phyloP scores from a whole-genome alignment of 2,329 filamentous ascomycete species.

The Penicillium corylophilum region DNA sequence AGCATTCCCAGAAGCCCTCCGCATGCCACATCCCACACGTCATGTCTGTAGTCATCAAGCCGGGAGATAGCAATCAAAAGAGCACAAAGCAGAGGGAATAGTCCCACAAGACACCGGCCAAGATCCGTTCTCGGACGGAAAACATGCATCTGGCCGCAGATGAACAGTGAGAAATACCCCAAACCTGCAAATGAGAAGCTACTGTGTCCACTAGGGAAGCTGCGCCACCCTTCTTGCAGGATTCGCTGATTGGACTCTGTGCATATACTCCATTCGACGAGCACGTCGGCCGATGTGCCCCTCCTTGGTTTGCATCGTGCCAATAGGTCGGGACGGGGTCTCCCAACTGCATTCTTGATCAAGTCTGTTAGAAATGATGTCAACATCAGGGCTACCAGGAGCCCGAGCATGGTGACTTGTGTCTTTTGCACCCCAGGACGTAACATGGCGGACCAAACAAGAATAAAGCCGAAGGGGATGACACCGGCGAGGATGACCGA shows the following conservation, averaged over 20 bases:
- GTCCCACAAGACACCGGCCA: constrained; percentile 53
- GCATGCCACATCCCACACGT: constrained; percentile 61
- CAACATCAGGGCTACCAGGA: constrained; percentile 73
- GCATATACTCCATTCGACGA: constrained; percentile 52
- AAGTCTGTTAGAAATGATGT: constrained; percentile 83
- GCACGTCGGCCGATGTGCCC: constrained; percentile 54
- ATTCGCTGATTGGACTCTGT: constrained; percentile 54
- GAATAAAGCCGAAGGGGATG: constrained; percentile 66
- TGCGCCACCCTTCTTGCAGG: constrained; percentile 64
- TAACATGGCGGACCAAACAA: constrained; percentile 62
- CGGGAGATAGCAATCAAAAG: constrained; percentile 61
- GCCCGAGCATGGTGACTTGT: constrained; percentile 80
- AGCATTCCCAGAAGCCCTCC: constrained; percentile 56
- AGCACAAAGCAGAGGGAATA: constrained; percentile 58
- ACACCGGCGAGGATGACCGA: constrained; percentile 77
- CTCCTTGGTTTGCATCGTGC: constrained; percentile 75
- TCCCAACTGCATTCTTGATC: constrained; percentile 82
- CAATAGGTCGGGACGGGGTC: constrained; percentile 82
- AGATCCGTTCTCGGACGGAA: constrained; percentile 60
- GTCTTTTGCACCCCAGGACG: constrained; percentile 72
- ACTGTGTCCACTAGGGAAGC: constrained; percentile 63
- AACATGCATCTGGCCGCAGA: constrained; percentile 58
- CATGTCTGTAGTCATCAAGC: constrained; percentile 64
- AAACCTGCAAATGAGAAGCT: constrained; percentile 62
- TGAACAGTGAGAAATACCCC: constrained; percentile 56